phyloP scores from a whole-genome alignment of 2,329 filamentous ascomycete genomes.

The Xylaria sp. region DNA sequence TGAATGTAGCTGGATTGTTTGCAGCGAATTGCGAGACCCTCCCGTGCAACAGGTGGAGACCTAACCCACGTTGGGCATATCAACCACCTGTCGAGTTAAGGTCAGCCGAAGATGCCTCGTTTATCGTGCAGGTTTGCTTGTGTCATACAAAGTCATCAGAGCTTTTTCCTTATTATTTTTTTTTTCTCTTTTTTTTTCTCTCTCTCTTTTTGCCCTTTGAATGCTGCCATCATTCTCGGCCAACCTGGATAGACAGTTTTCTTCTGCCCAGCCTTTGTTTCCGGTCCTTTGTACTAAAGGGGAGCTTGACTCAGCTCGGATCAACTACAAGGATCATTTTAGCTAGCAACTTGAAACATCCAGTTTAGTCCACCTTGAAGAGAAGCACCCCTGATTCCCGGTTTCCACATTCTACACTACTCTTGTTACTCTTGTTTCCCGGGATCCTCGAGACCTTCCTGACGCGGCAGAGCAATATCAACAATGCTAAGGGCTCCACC shows the following conservation, averaged over 20 bases:
- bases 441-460: constrained; percentile 35
- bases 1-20: constrained; percentile 7
- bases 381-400: constrained; percentile 28
- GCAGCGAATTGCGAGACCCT: constrained; percentile 20
- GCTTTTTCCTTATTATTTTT: no score
- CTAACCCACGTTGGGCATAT: constrained; percentile 24
- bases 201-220: neutral
- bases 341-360: constrained; percentile 33
- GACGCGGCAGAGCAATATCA: constrained; percentile 37
- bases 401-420: constrained; percentile 24
- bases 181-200: no score
- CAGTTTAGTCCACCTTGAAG: constrained; percentile 1
- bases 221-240: neutral
- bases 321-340: constrained; percentile 28
- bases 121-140: constrained; percentile 4
- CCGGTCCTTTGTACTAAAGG: neutral
- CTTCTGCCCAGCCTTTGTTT: neutral
- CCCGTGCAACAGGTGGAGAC: constrained; percentile 25
- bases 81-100: neutral
- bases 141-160: constrained; percentile 12
- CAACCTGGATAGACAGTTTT: neutral
- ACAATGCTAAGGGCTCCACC: constrained; percentile 42
- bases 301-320: constrained; percentile 21
- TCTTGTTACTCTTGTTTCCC: constrained; percentile 17
- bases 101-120: constrained; percentile 8